These are phyloP conservation scores for Wickerhamomyces subpelliculosus DNA, from an alignment of 805 yeast species.

Conservation along the genomic window DNA sequence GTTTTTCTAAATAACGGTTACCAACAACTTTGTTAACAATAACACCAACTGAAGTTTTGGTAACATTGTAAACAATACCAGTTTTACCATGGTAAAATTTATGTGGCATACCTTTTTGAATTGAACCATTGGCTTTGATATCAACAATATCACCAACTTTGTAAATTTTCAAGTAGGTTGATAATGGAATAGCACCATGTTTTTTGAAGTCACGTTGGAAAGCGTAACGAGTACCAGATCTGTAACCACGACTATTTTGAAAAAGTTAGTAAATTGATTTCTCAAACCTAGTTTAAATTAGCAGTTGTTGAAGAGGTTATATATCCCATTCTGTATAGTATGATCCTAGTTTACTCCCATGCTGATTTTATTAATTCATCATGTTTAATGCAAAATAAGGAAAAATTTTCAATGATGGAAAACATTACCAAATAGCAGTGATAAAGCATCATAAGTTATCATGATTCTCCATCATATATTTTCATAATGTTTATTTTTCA, in stretches of 20 bases:
- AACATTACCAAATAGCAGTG: too few relatives aligned
- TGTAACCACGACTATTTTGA: conserved; percentile 87
- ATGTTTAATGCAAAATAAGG: too few relatives aligned
- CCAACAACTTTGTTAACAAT: conserved; percentile 98
- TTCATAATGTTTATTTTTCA: too few relatives aligned
- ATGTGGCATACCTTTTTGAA: conserved; percentile 99
- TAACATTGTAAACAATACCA: conserved; percentile 97
- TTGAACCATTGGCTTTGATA: conserved; percentile 98
- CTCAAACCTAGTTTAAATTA: too few relatives aligned
- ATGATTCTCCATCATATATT: too few relatives aligned
- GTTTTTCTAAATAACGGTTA: conserved; percentile 98
- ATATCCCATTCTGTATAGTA: too few relatives aligned
- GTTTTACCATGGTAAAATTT: conserved; percentile 99
- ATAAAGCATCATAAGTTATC: too few relatives aligned
- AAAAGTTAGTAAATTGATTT: not conserved
- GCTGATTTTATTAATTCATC: too few relatives aligned
- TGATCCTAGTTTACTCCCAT: too few relatives aligned
- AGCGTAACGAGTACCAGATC: conserved; percentile 99
- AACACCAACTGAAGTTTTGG: conserved; percentile 98
- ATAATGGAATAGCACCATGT: conserved; percentile 90
- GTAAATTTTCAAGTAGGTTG: conserved; percentile 96
- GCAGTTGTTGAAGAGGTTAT: too few relatives aligned
- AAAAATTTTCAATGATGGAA: too few relatives aligned
- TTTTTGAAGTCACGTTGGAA: conserved; percentile 98
- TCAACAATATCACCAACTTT: conserved; percentile 99